These are phyloP conservation scores for Quillaja saponaria DNA, from an alignment of 306 rosid species.

Conservation along the genomic window DNA sequence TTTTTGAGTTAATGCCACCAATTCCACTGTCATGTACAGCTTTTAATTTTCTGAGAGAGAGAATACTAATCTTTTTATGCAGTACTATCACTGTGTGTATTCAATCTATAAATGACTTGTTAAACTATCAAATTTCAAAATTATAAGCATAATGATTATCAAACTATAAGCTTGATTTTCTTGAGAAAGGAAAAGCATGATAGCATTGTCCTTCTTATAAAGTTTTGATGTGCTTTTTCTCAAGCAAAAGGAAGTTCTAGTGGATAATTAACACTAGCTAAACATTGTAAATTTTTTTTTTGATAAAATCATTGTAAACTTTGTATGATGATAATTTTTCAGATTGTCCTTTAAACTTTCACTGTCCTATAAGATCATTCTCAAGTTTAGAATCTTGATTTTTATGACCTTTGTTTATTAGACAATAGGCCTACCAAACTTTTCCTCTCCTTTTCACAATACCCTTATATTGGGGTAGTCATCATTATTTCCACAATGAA, in stretches of 20 bases:
- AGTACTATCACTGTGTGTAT: no score
- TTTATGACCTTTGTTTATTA: slow-evolving; percentile 16
- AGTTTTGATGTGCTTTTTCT: slow-evolving; percentile 18
- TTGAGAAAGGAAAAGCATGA: not conserved
- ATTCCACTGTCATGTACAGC: no score
- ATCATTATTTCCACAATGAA: slow-evolving; percentile 48
- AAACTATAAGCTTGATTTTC: slow-evolving; percentile 1
- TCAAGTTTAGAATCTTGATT: slow-evolving; percentile 30
- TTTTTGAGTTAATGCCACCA: no score
- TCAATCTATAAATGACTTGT: no score
- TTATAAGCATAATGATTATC: not conserved
- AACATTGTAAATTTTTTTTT: slow-evolving; percentile 44
- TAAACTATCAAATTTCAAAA: no score
- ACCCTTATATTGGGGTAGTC: slow-evolving; percentile 30
- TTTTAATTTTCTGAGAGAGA: no score
- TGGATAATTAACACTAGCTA: slow-evolving; percentile 38
- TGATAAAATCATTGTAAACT: slow-evolving; percentile 45
- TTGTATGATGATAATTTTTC: slow-evolving; percentile 32
- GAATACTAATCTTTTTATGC: no score
- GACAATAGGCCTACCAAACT: slow-evolving; percentile 15
- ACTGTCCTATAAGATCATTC: slow-evolving; percentile 13
- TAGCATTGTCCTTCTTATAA: not conserved
- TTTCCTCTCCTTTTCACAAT: slow-evolving; percentile 35
- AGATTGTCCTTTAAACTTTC: slow-evolving; percentile 9
- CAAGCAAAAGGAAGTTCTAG: slow-evolving; percentile 29